Evolutionary conservation across 2,329 filamentous ascomycete genomes (phyloP).

Genomic region (Scopulariopsis brevicaulis): DNA sequence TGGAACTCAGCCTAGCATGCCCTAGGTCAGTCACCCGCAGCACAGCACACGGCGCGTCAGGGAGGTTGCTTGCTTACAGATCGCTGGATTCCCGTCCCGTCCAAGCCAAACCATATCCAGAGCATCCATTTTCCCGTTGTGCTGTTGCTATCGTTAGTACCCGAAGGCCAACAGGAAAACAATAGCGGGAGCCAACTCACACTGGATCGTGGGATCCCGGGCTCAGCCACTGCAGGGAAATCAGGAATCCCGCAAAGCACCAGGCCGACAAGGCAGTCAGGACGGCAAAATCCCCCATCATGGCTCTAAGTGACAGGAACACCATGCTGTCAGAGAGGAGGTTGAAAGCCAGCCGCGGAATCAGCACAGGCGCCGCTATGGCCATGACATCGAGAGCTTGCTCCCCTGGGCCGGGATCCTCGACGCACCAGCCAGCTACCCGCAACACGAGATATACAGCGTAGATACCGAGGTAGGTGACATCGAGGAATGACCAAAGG

Average conservation of each 20-base stretch:
- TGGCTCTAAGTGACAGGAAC: constrained; percentile 68
- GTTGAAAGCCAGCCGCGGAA: constrained; percentile 74
- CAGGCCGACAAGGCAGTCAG: constrained; percentile 65
- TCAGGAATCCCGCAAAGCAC: constrained; percentile 74
- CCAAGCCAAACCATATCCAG: constrained; percentile 85
- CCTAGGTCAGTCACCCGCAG: background rate
- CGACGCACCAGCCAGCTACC: constrained; percentile 47
- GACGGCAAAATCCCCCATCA: constrained; percentile 79
- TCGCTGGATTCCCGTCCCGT: constrained; percentile 53
- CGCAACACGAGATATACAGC: constrained; percentile 56
- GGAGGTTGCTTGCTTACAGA: constrained; percentile 25
- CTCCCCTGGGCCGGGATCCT: constrained; percentile 36
- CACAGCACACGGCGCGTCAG: background rate
- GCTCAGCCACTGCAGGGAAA: constrained; percentile 70
- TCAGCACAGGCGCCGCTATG: constrained; percentile 64
- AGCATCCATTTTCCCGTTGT: constrained; percentile 86
- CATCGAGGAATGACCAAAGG: constrained; percentile 78
- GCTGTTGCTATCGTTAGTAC: constrained; percentile 14
- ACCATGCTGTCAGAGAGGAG: constrained; percentile 75
- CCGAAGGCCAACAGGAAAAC: background rate
- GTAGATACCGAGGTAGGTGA: constrained; percentile 66
- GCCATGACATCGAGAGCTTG: constrained; percentile 68
- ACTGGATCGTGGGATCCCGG: constrained; percentile 38
- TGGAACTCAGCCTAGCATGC: constrained; percentile 53
- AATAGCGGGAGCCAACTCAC: background rate